A percentile compares a stretch with the other conserved stretches of the same genome.
phyloP scores from a whole-genome alignment of 495 filamentous ascomycete species.

The Podospora bellae-mahoneyi region DNA sequence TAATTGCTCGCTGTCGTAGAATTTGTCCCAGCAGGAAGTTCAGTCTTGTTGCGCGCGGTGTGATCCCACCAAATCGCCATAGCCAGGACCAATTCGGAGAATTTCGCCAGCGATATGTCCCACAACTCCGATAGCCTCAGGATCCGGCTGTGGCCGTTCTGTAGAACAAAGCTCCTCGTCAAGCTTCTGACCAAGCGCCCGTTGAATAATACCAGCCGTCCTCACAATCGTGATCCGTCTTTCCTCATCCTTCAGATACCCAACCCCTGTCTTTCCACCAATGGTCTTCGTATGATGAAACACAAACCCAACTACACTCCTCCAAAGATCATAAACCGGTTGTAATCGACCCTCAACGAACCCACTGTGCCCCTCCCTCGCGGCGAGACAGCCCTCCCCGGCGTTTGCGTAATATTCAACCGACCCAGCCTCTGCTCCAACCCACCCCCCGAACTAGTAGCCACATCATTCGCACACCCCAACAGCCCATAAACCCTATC shows the following conservation, averaged over 20 bases:
- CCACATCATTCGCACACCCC: conserved; percentile 24
- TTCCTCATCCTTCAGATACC: conserved; percentile 4
- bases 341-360: conserved; percentile 21
- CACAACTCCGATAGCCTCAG: not conserved
- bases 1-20: conserved; percentile 18
- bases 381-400: not conserved
- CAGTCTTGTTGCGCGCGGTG: conserved; percentile 19
- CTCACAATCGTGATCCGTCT: conserved; percentile 17
- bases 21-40: conserved; percentile 17
- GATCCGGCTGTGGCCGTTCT: not conserved
- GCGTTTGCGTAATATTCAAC: not conserved
- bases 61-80: conserved; percentile 19
- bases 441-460: conserved; percentile 5
- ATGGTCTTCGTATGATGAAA: conserved; percentile 9
- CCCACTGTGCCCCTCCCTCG: not conserved
- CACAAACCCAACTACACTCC: conserved; percentile 13
- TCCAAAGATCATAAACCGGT: conserved; percentile 26
- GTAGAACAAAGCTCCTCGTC: conserved; percentile 15
- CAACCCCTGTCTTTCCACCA: not conserved
- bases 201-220: conserved; percentile 15
- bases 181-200: conserved; percentile 1
- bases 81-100: not conserved
- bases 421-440: not conserved
- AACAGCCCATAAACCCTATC: conserved; percentile 25
- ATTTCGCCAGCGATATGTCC: not conserved